Base-by-base conservation (phyloP, 768 basidiomycete genomes). In the Russula sp. region DNA sequence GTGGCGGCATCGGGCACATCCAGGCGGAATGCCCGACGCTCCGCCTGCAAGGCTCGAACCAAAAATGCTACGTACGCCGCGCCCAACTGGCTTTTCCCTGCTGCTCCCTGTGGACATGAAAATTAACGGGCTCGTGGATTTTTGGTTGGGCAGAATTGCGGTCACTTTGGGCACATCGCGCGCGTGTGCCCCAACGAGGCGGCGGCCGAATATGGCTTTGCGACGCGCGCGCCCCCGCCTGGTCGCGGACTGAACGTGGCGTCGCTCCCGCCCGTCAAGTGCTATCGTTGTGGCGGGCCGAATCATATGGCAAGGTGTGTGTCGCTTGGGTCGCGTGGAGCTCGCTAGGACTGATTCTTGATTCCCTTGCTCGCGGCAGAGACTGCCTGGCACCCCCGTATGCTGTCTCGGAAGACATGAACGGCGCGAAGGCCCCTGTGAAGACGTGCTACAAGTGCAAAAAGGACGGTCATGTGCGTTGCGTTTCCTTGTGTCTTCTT, bases 381-480 rank as follows among this genome's bases (percentile, higher is more conserved):
- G 90, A 92, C 68, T 94, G 91, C 70, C 85, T 92, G 65, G 91
- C 91, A 61, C 74, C 88, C 39, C 82, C 86, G 51, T 85, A 86
- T 27, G 75, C 81, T 22, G 77, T 79, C 31, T 72, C 77, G 22
- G 72, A 77, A 49, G 81, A 82, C 49, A 54, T 62, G 59, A 78
- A 79, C 55, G 72, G 64, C 31, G 20, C 56, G 48, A 73, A 76
- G 59, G 83, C 79, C 73, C 89, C 84, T 76, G 83, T 72, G 66
- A 93, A 88, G 78, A 90, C 88, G 56, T 94, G 91, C 73, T 94
- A 90, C 77, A 92, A 90, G 71, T 94, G 92, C 70, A 87, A 89
- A 71, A 84, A 86, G 73, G 88, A 90, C 73, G 91, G 91, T 66
- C 91, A 94, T 78, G 91, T 93, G 72, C 74, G 89, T 78, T 59